Evolutionary conservation across 805 yeast genomes (phyloP), one percentile per base, ranked within the genome.

Genomic region (Starmerella lactis-condensi): DNA sequence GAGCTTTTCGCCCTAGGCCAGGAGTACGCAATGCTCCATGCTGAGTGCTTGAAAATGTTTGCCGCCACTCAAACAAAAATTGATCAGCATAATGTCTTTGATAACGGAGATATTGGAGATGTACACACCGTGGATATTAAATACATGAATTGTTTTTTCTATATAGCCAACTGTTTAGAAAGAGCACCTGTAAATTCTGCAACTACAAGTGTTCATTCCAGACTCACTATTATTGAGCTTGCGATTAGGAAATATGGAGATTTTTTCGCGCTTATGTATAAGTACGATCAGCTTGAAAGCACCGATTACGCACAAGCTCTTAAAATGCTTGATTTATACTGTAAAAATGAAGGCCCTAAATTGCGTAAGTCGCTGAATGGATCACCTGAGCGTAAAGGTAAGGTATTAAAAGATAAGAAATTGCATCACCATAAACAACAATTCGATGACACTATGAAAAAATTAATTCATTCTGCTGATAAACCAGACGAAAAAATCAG

Each of bases 61-160:
- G 29, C 32, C n/a, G 24, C 19, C 15, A 29, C 34, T 25, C 18
- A 33, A 21, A 24, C 11, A 11, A 26, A 30, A 9, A 58, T 73
- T 1, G 54, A 59, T 9, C 53, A 55, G n/a, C 51, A 71, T 12
- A 60, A 69, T 2, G 49, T 81, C 16, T 81, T 77, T 54, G 75
- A 85, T 43, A 53, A 56, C 9, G 79, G 79, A 49, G 94, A 82
- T 48, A 35, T 76, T 2, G 76, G 70, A 1, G 95, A 82, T 43
- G 45, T 82, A 8, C 58, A 65, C 24, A 74, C 91, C 1, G 48
- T 55, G 4, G 69, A 76, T 26, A 48, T 82, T 13, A 69, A 67
- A 34, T 76, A 65, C 40, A 47, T 78, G 13, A 55, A 66, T 4
- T 46, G 75, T 1, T 71, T 72, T 37, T 81, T 61, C 47, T 64